Evolutionary conservation across 1,284 basidiomycete genomes (phyloP), one percentile per base, ranked within the genome.

Genomic region (Leccinum griseonigrum): DNA sequence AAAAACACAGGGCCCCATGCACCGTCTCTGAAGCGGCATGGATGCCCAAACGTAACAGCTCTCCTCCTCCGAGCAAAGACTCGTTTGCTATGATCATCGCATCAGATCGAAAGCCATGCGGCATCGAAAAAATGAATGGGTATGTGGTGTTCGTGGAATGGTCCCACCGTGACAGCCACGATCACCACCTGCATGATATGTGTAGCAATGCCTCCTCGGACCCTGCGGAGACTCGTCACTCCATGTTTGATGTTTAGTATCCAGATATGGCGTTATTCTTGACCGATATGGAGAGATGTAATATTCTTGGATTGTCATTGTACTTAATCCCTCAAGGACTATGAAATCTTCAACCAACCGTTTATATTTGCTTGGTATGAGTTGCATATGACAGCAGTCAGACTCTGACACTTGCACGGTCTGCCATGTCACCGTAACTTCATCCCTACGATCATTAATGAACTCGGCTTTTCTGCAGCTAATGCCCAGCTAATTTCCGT

Each of bases 41-140:
- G 36, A 36, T 36, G 36, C 36, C 36, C 36, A 36, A 36, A 36
- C 36, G 36, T 36, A 36, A 36, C 36, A 36, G 36, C 36, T 36
- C 36, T 36, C 14, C 36, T 36, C 36, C 36, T 36, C 34, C 34
- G 36, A 36, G 36, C 36, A 36, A 36, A 36, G 36, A 36, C 14
- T 36, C 36, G 36, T 36, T 36, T 36, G 36, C 36, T 36, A 36
- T 36, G 36, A 36, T 36, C 14, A 36, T 36, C 36, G 36, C 36
- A 36, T 36, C 36, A 36, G 36, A 36, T 36, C 36, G 36, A 36
- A 36, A 36, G 36, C 36, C 6, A 36, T 76, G 66, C 46, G 67
- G 58, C 32, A 75, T 75, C 28, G 69, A 72, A 43, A 62, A 66
- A 18, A 66, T 75, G 66, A 69, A 75, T 31, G 79, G 78, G 66